Base-by-base conservation (phyloP, 78 protist genomes). In the Ministeria vibrans region DNA sequence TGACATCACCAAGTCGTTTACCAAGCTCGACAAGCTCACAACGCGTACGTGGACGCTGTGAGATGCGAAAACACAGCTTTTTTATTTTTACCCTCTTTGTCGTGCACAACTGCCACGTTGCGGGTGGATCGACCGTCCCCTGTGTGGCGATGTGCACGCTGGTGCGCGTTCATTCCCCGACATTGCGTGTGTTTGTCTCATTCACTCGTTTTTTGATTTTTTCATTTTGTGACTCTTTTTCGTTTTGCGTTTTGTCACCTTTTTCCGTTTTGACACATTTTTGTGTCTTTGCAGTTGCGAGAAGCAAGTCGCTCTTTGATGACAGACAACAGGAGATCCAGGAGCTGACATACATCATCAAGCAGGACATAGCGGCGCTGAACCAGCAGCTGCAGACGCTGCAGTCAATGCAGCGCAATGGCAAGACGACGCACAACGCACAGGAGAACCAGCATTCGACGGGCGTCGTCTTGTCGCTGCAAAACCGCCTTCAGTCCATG, bases 321-420 rank as follows among this genome's bases (percentile, higher is more conserved):
- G 82, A 77, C 53, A 42, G 45, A 9, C 42, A 79, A 0, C 59
- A 27, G 2, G 89, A 85, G 62, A 79, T 85, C 55, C 80, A 85
- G 76, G 82, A 85, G 83, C 78, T 85, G 27, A 85, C 89, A 28
- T 44, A 63, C 30, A 66, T 79, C 68, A 75, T 85, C 64, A 85
- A 85, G 73, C 79, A 79, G 72, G 81, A 80, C 79, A 61, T 85
- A 23, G 23, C 34, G 4, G 20, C 20, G 1, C 63, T 85, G 42
- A 85, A 85, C 68, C 13, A 49, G 30, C 36, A 80, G 34, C 49
- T 85, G 49, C 73, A 32, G 38, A 7, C 1, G 75, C 51, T 85
- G 68, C 68, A 61, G 30, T n/a, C 13, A 11, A 61, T 7, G 15
- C 68, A 61, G 30, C 11, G 53, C 70, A 49, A 51, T n/a, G n/a